Base-by-base conservation (phyloP, 1,139 yeast species). In the Lodderomyces orthopsilosis region DNA sequence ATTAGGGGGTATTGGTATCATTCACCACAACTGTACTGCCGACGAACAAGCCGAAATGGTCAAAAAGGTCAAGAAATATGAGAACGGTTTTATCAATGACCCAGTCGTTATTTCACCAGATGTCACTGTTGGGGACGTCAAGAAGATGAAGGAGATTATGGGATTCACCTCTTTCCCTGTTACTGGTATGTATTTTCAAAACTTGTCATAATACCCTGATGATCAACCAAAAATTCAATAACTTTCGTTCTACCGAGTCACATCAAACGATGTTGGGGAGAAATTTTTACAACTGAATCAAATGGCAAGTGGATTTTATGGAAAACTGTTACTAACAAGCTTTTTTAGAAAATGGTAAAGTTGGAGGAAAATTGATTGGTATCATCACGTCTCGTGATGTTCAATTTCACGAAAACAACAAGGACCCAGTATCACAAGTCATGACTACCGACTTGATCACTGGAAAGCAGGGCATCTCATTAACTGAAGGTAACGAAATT, bases 161-260 rank as follows among this genome's bases (percentile, higher is more conserved):
- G 99, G 99, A 45, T 94, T 93, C 69, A 90, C 98, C 56, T 94
- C 97, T 44, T 93, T 90, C 85, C 98, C 98, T 56, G 96, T 93
- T 63, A 94, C 98, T 70, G 97, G 98, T 93, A 88, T 77, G 98
- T 90, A 43, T 45, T 42, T 34, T 42, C 42, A 45, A 54, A 45
- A 38, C 42, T 41, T 46, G 44, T 40, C 40, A 42, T 37, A 32
- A 27, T 30, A 33, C 38, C 37, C 38, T 84, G 95, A 87, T 86
- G 95, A 81, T 74, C 68, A 66, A 64, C 57, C 55, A 59, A 57
- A 61, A 56, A 52, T 54, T 63, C 65, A 65, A 75, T 88, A 90
- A 93, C 98, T 93, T 93, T 93, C 98, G 98, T 93, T 93, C 98
- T 93, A 85, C 98, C 96, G 97, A 85, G 61, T 46, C 65, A 66